Evolutionary conservation across 106 monocot genomes (phyloP).

Genomic region (Dioscorea zingiberensis): DNA sequence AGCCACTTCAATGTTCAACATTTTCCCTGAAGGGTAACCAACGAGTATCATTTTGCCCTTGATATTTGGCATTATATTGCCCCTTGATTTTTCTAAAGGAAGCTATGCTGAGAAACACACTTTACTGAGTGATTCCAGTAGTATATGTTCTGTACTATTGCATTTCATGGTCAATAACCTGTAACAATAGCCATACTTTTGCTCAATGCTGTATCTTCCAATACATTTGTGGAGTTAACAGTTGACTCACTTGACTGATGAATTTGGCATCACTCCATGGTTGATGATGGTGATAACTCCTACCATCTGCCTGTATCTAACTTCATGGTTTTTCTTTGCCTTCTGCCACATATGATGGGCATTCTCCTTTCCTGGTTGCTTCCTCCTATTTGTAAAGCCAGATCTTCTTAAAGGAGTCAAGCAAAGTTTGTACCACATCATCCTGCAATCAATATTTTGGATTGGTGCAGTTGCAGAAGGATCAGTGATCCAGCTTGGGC

Average conservation of each 20-base stretch:
- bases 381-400: not conserved
- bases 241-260: not conserved
- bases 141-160: not conserved
- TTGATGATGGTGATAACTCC: not conserved
- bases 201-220: not conserved
- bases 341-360: slow-evolving; percentile 10
- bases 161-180: not conserved
- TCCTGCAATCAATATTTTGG: not conserved
- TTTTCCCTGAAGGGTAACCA: too few species aligned
- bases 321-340: slow-evolving; percentile 10
- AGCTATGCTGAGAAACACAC: not conserved
- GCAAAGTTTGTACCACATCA: slow-evolving; percentile 5
- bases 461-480: too few species aligned
- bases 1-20: too few species aligned
- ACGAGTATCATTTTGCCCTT: too few species aligned
- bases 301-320: not conserved
- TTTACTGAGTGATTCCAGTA: slow-evolving; percentile 1
- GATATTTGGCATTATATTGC: not conserved
- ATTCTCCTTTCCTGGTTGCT: slow-evolving; percentile 19
- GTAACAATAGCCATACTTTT: not conserved
- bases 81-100: not conserved
- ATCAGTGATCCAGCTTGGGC: too few species aligned
- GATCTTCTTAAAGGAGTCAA: not conserved
- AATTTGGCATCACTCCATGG: not conserved
- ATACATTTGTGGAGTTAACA: not conserved